Base-by-base conservation (phyloP, 352 stramenopile species). In the Phytophthora megakarya region DNA sequence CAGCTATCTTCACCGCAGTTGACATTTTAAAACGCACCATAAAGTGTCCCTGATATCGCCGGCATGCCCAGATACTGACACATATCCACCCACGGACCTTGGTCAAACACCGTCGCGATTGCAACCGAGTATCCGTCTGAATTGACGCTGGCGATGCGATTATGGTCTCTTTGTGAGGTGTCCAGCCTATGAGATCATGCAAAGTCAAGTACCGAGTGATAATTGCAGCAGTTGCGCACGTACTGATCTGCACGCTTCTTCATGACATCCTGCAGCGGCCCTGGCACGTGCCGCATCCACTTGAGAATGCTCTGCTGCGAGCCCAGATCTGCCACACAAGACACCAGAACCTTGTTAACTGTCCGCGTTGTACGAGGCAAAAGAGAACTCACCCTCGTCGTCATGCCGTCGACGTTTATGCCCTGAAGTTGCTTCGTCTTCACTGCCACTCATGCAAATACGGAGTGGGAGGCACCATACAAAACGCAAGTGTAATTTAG, bases 61-160 rank as follows among this genome's bases (percentile, higher is more conserved):
- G 44, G 33, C 43, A 92, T 78, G 12, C 76, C 75, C 7, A 91
- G 40, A 40, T 70, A 86, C 26, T 75, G 60, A 48, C 86, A 95
- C 78, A 95, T 92, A 11, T 91, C 79, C 52, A 93, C 84, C 86
- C 86, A 95, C 33, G 86, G 69, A 1, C 86, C 86, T 37, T 89
- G 65, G 51, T 95, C 86, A 65, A 95, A 95, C 21, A 88, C 78
- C 2, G 80, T 93, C 45, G 76, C 74, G 39, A 91, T 88, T 10
- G 61, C 40, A 19, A 80, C 73, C 0, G 73, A 76, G 57, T 75
- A 77, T 32, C 73, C 49, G 37, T 78, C 73, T 28, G 72, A 83
- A 1, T 77, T 76, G 11, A 61, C 72, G 61, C 78, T 89, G 25
- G 66, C 63, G 11, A 79, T 65, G 22, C 75, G 61, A 21, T 65